Evolutionary conservation across 148 eudicot species (phyloP), one percentile per base, ranked within the genome.

Genomic region (Tetragonia tetragonoides): DNA sequence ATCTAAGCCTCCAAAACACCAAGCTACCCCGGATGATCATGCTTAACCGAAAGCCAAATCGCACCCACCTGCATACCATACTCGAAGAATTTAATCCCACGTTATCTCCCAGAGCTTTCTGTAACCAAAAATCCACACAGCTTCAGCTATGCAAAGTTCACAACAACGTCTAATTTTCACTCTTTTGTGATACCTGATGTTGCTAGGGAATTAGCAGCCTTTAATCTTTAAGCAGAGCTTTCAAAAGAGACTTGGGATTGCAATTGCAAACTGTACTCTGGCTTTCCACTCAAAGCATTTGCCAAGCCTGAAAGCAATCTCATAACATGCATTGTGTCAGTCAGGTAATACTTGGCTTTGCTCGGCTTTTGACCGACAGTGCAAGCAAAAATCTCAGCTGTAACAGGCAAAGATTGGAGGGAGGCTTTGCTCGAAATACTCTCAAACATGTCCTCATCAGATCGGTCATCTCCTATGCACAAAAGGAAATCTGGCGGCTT

Each of bases 371-470:
- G 91, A 61, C 92, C 95, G 16, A 91, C 88, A 0, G 95, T 91
- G 83, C 95, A 91, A 41, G 90, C 83, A n/a, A 84, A 89, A 15
- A 89, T 82, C 77, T 87, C 89, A 0, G 95, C 89, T 51, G 47
- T 42, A 38, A 70, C 63, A 6, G 83, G 74, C 24, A 67, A 39
- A 3, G 84, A 77, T 12, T 82, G 54, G 38, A 70, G 40, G 0
- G 87, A 82, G 0, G 87, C 84, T 63, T 74, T 72, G 57, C 77
- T 41, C 51, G 21, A 72, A 53, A 88, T 80, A 72, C 86, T 84
- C 81, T 90, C 90, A 37, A 88, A 90, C 94, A 90, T 90, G 74
- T 90, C 94, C 82, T 90, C 94, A 53, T 90, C 92, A 12, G 92
- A 90, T 51, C 84, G 74, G 68, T 90, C 94, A 68, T 90, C 92